These are phyloP conservation scores for Pleurostoma richardsiae DNA, from an alignment of 2,329 filamentous ascomycete species.

Conservation along the genomic window DNA sequence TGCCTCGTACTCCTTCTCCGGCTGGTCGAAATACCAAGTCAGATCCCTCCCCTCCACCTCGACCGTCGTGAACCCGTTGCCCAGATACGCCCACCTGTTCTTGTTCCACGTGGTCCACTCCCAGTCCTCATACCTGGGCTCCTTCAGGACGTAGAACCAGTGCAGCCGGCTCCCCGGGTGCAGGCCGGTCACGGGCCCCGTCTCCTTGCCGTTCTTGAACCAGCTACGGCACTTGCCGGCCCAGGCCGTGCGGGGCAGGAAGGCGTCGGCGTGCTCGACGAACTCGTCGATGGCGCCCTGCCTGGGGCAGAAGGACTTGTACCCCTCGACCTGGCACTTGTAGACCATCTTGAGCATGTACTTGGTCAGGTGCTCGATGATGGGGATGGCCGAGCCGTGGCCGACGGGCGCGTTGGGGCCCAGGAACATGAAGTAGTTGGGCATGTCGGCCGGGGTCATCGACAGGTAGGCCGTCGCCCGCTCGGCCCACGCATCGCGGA, in stretches of 20 bases:
- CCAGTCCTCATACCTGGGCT: conserved; percentile 11
- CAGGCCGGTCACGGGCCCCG: conserved; percentile 8
- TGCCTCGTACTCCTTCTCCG: not conserved
- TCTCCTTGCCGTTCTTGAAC: conserved; percentile 10
- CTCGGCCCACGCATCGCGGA: conserved; percentile 46
- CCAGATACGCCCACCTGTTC: not conserved
- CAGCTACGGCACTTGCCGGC: conserved; percentile 12
- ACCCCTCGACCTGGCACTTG: conserved; percentile 9
- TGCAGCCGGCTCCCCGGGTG: conserved; percentile 12
- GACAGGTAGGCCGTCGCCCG: conserved; percentile 48
- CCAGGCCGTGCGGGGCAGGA: conserved; percentile 19
- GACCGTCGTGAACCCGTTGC: not conserved
- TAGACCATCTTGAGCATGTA: conserved; percentile 11
- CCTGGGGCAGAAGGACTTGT: conserved; percentile 8
- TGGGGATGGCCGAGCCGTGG: conserved; percentile 10
- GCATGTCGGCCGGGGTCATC: conserved; percentile 48
- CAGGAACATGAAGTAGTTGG: conserved; percentile 54
- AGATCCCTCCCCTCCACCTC: conserved; percentile 1
- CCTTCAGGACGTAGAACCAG: conserved; percentile 9
- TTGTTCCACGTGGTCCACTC: conserved; percentile 4
- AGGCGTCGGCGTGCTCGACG: conserved; percentile 15
- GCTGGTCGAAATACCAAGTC: not conserved
- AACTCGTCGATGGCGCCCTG: conserved; percentile 17
- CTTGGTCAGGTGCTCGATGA: conserved; percentile 7
- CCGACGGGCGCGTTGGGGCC: conserved; percentile 18